These are phyloP conservation scores for Pestalotiopsis sp. DNA, from an alignment of 2,329 filamentous ascomycete species.

Conservation along the genomic window DNA sequence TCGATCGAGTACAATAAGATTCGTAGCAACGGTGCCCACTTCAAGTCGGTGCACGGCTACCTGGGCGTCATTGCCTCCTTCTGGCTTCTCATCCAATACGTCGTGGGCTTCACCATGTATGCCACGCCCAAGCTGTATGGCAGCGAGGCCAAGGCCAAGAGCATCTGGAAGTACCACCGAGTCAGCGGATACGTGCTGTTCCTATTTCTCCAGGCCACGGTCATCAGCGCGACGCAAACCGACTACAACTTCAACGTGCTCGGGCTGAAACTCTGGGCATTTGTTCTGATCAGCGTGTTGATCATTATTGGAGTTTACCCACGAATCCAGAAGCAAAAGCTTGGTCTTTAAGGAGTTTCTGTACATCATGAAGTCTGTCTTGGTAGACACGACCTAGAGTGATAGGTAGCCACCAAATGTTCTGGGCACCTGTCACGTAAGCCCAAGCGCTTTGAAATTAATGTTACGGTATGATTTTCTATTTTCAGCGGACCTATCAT, in stretches of 20 bases:
- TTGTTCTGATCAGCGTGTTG: conserved; percentile 66
- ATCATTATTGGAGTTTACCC: conserved; percentile 73
- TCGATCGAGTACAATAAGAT: conserved; percentile 87
- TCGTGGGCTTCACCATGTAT: conserved; percentile 83
- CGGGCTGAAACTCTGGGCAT: conserved; percentile 75
- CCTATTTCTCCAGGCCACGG: conserved; percentile 70
- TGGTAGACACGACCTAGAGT: not conserved
- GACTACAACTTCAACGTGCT: conserved; percentile 70
- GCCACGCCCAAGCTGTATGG: conserved; percentile 71
- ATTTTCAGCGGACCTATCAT: too few species aligned
- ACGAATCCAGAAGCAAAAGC: conserved; percentile 79
- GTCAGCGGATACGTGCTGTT: conserved; percentile 74
- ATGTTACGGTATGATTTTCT: too few species aligned
- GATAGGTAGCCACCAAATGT: not conserved
- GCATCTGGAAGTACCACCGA: conserved; percentile 88
- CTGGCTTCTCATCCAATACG: conserved; percentile 70
- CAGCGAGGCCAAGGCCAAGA: conserved; percentile 76
- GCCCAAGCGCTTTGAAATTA: too few species aligned
- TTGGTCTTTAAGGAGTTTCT: conserved; percentile 53
- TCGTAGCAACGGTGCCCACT: conserved; percentile 66
- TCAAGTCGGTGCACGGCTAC: conserved; percentile 79
- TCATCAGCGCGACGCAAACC: conserved; percentile 76
- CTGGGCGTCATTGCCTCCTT: conserved; percentile 78
- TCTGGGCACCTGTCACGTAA: not conserved
- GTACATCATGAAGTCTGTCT: not conserved